phyloP scores from a whole-genome alignment of 2,329 filamentous ascomycete genomes.

The Colletotrichum tropicale region DNA sequence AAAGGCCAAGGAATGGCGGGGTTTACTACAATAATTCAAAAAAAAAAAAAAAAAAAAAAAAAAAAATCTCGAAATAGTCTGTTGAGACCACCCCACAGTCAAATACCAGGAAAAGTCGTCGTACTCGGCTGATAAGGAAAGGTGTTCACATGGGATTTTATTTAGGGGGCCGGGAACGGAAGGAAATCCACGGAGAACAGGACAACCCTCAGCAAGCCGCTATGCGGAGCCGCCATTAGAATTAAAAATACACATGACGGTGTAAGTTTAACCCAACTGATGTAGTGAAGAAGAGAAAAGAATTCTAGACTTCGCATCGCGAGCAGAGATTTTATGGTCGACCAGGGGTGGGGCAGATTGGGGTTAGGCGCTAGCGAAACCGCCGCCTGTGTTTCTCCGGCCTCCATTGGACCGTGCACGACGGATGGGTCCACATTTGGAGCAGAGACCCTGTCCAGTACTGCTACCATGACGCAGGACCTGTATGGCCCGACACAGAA shows the following conservation, averaged over 20 bases:
- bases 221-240: conserved; percentile 54
- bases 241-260: conserved; percentile 55
- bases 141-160: conserved; percentile 45
- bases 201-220: conserved; percentile 61
- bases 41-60: too few species aligned
- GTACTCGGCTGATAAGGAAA: conserved; percentile 51
- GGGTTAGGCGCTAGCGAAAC: not conserved
- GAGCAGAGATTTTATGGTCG: conserved; percentile 18
- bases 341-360: not conserved
- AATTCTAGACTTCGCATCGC: not conserved
- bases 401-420: conserved; percentile 3
- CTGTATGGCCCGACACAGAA: not conserved
- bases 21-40: not conserved
- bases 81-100: conserved; percentile 59
- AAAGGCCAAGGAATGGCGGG: not conserved
- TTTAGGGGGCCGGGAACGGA: conserved; percentile 62
- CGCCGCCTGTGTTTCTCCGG: conserved; percentile 11
- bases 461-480: not conserved
- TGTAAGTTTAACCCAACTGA: conserved; percentile 53
- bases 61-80: conserved; percentile 24
- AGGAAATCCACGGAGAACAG: conserved; percentile 50
- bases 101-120: conserved; percentile 43
- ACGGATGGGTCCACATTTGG: not conserved
- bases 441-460: not conserved
- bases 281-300: conserved; percentile 38